Evolutionary conservation across 2,329 filamentous ascomycete species (phyloP).

Genomic region (Fusarium piperis): DNA sequence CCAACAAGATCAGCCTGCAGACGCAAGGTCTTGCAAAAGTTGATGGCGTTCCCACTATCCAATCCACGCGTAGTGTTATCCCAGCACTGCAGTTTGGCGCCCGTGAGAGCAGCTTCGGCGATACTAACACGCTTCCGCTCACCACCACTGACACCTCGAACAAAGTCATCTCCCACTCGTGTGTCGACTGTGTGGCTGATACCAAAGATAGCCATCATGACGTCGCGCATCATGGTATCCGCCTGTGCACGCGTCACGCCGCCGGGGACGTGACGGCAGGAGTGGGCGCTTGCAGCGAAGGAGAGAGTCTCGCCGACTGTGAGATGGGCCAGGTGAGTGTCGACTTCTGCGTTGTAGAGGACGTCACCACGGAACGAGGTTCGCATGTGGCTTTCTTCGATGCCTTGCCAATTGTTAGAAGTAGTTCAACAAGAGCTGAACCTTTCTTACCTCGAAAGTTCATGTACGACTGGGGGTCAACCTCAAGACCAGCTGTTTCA

Average conservation of each 20-base stretch:
- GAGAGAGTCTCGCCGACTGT: constrained; percentile 71
- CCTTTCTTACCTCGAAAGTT: constrained; percentile 60
- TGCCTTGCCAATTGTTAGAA: constrained; percentile 30
- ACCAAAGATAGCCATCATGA: constrained; percentile 79
- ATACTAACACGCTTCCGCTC: constrained; percentile 83
- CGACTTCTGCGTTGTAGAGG: constrained; percentile 72
- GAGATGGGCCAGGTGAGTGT: constrained; percentile 73
- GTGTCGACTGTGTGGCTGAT: constrained; percentile 79
- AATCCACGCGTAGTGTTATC: constrained; percentile 45
- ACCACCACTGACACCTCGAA: constrained; percentile 79
- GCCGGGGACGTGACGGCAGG: constrained; percentile 63
- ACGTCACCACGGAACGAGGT: constrained; percentile 62
- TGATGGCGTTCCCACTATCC: constrained; percentile 43
- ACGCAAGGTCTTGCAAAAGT: constrained; percentile 41
- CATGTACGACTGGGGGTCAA: constrained; percentile 45
- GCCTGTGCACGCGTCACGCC: constrained; percentile 22
- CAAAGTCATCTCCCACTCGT: constrained; percentile 73
- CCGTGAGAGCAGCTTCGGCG: constrained; percentile 66
- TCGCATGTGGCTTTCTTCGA: constrained; percentile 48
- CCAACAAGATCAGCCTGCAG: constrained; percentile 41
- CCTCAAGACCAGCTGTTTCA: constrained; percentile 55
- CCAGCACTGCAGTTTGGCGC: constrained; percentile 45
- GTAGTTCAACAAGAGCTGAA: rapidly evolving
- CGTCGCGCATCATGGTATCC: constrained; percentile 53
- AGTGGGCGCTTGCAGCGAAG: constrained; percentile 71